Evolutionary conservation across 495 filamentous ascomycete genomes (phyloP), one percentile per base, ranked within the genome.

Genomic region (Letharia columbiana): DNA sequence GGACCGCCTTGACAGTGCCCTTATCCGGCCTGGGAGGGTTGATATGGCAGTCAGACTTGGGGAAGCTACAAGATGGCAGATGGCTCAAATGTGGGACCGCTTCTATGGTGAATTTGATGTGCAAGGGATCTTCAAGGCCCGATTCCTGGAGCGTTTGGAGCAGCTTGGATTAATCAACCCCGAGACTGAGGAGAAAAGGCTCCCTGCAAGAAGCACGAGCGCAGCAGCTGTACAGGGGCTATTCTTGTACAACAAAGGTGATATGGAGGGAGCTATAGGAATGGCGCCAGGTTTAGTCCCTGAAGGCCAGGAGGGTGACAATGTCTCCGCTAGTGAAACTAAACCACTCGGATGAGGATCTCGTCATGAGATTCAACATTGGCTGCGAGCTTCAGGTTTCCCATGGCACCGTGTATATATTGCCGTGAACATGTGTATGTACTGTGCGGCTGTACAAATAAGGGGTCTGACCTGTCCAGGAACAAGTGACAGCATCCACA

Each of bases 31-130:
- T 4, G 94, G 94, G 8, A 82, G 94, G 62, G 91, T 98, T 2
- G 94, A 98, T 75, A 90, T 98, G 87, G 93, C 88, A 54, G 87
- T 96, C 5, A 84, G 89, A 49, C 86, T 98, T 56, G 95, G 92
- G 18, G 89, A 94, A 73, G 91, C 92, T 28, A 91, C 89, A 45
- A 81, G 84, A 61, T 90, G 89, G 73, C 93, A 97, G 74, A 91
- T 93, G 20, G 85, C 77, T 10, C 80, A 88, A 74, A 87, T 98
- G 77, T 98, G 94, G 94, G 88, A 92, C 74, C 84, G 94, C 40
- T 98, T 98, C 76, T 98, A 97, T 68, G 87, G 88, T 5, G 89
- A 91, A 45, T 75, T 90, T n/a, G 91, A 96, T 23, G 62, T 73
- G 17, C 81, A 86, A 60, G 86, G 84, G 12, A 62, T 66, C 9